phyloP scores from a whole-genome alignment of 2,329 filamentous ascomycete species.

The Talaromyces sp. region DNA sequence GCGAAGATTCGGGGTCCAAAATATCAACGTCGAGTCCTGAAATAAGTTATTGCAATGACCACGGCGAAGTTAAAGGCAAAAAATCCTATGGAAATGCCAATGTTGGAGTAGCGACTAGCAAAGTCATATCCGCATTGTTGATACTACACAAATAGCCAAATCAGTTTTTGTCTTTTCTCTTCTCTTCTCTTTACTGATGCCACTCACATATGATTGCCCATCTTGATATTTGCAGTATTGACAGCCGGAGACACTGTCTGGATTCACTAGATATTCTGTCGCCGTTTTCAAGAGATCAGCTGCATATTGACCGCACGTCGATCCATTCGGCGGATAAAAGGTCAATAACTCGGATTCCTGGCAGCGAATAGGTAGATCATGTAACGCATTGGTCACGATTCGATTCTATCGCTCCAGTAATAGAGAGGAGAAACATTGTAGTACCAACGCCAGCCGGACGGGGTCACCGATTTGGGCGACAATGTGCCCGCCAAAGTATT shows the following conservation, averaged over 20 bases:
- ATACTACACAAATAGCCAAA: not conserved
- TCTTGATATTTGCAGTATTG: conserved; percentile 72
- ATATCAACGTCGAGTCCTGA: not conserved
- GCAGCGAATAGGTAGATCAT: conserved; percentile 62
- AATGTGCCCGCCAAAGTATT: conserved; percentile 81
- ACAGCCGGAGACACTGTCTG: conserved; percentile 62
- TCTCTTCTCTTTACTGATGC: conserved; percentile 39
- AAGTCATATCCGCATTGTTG: conserved; percentile 7
- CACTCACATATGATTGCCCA: conserved; percentile 70
- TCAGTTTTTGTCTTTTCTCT: conserved; percentile 42
- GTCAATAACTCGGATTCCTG: conserved; percentile 58
- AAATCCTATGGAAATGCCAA: conserved; percentile 73
- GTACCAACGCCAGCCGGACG: conserved; percentile 74
- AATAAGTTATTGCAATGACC: conserved; percentile 45
- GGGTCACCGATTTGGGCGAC: conserved; percentile 71
- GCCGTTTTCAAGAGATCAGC: conserved; percentile 59
- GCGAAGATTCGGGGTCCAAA: not conserved
- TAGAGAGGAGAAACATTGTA: conserved; percentile 82
- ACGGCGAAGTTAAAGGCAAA: conserved; percentile 70
- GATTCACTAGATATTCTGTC: conserved; percentile 64
- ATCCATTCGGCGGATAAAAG: conserved; percentile 63
- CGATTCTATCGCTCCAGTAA: conserved; percentile 71
- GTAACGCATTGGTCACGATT: conserved; percentile 71
- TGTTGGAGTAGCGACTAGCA: conserved; percentile 59
- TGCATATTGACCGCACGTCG: conserved; percentile 72